Base-by-base conservation (phyloP, 768 basidiomycete species). In the Tylopilus sp. region DNA sequence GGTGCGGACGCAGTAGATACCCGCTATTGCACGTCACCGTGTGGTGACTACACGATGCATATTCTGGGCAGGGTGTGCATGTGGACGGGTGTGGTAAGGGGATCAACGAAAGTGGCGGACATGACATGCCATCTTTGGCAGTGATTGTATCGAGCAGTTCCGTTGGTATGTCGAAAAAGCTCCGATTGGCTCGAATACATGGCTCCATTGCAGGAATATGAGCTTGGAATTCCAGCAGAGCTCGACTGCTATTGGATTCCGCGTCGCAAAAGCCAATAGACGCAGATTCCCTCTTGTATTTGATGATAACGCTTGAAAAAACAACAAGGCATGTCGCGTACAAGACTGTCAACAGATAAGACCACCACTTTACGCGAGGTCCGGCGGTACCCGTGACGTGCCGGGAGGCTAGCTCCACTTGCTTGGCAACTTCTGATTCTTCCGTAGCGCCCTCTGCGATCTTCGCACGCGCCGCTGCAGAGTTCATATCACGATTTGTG, bases 251-350 rank as follows among this genome's bases (percentile, higher is more conserved):
- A 57, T 74, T 71, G 50, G 67, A 79, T 18, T 80, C 85, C 31
- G 78, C 68, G 55, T 88, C 82, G 62, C 91, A 93, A 68, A 81
- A 93, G 5, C 91, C 91, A 57, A 93, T 82, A 11, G 75, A 66
- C 3, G 83, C 72, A 6, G 90, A 90, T 57, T 86, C 81, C 12
- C 57, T 52, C 70, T 90, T 91, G 73, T 82, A 88, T 17, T 74
- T 73, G 59, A 74, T 57, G 18, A 74, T 54, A 21, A 69, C 56
- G 53, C 66, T 69, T 13, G 66, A 69, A 18, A 68, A 56, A 17
- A 68, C 62, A 21, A 77, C 51, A 10, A 72, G 53, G 25, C 76
- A 53, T 6, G 73, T 49, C 52, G 74, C 51, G 47, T 69, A 58
- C 40, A 86, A 20, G n/a, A 81, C 23, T n/a, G 76, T 76, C 13